Evolutionary conservation across 192 early-diverging fungal genomes (phyloP), one percentile per base, ranked within the genome.

Genomic region (Allomyces javanicus): DNA sequence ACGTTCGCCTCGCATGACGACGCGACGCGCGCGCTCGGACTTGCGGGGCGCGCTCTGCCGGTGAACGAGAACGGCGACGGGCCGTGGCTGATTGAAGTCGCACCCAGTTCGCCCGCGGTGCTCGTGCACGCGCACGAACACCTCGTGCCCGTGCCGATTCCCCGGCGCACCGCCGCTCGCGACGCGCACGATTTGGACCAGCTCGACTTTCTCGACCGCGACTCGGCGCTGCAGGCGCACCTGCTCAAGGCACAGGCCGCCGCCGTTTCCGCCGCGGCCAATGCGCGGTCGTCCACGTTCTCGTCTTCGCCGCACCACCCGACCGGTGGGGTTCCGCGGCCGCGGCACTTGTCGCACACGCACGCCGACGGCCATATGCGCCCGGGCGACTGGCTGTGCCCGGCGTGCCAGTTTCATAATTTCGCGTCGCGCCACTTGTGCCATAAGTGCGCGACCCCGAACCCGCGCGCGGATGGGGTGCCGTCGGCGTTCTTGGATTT

Each of bases 361-460:
- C 65, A 71, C 50, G 62, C 73, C 58, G 78, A 80, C 69, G 69
- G 65, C n/a, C 72, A 71, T 55, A 23, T 76, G 33, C 77, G 80
- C 26, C 83, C 86, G 6, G 85, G 85, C 11, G 87, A 89, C 70
- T 89, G 87, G 87, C 73, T 81, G n/a, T 89, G 86, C 70, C 68
- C 80, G 62, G 74, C 78, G 26, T 88, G 86, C 70, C 74, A 79
- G 17, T 89, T 82, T 66, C 81, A 83, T 66, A 89, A 89, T 70
- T 89, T 85, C 72, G 82, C 88, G 10, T 78, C 79, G 5, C 69
- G 84, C 24, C 67, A 78, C 25, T 72, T 74, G 7, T 89, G 87
- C 68, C 76, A 83, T 67, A 87, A 87, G 68, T 89, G 87, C 72
- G 77, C 81, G 68, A 73, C 76, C 0, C 74, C 75, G 25, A 79